Base-by-base conservation (phyloP, 306 rosid species). In the Lithocarpus polystachyus region DNA sequence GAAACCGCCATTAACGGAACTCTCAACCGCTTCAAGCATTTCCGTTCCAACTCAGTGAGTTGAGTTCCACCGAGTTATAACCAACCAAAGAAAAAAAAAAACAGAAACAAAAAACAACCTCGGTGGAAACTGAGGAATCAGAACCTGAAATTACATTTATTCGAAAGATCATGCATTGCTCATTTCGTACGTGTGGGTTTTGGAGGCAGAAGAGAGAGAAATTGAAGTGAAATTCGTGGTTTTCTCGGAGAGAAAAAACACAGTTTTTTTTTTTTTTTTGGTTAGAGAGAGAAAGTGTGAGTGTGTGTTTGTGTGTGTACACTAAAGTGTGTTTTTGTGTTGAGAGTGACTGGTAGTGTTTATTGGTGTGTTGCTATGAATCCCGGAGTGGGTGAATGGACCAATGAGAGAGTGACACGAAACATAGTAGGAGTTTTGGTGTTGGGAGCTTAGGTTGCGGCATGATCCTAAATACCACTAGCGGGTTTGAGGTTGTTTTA, bases 21-120 rank as follows among this genome's bases (percentile, higher is more conserved):
- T 92, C 86, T 91, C 97, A 89, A 95, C 86, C 70, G 99, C 92
- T 74, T 91, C 91, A 31, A 94, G 84, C 99, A 95, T 92, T 89
- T 87, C 81, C 78, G 59, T 23, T 28, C 24, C 51, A 65, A 79
- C 20, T 24, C 65, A 60, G 55, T 10, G 70, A 62, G 52, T 28
- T 7, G 70, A 62, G 52, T 28, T 52, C 7, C 10, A 22, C 19
- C 19, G 74, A 33, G 57, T 68, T 48, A 2, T 48, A 48, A 48
- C 15, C 14, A 48, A 11, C 3, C 1, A 0, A 45, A 2, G 11
- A 45, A 11, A 48, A 12, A 10, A 11, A 48, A 12, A 48, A 48
- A 12, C 0, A 10, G 17, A 48, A 48, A 48, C 53, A 12, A 48
- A 48, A 48, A 67, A 33, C 48, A 56, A 74, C 40, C 10, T 5